Evolutionary conservation across 306 rosid genomes (phyloP).

Genomic region (Prunus kanzakura): DNA sequence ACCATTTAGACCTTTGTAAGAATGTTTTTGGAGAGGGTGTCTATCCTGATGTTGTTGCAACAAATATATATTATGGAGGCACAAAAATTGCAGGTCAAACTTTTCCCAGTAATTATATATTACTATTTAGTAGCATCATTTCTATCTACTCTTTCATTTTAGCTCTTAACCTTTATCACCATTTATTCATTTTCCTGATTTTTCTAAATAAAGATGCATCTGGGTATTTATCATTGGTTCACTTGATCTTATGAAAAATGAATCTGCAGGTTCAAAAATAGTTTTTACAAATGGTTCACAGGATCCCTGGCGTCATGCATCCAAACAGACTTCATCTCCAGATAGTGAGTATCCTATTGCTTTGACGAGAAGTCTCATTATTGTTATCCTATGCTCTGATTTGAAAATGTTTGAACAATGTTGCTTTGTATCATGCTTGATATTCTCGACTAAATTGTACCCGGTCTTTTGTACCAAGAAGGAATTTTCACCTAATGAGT

Average conservation of each 20-base stretch:
- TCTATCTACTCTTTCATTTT: not conserved
- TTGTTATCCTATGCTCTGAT: not conserved
- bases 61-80: conserved; percentile 94
- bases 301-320: conserved; percentile 98
- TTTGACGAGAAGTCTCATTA: not conserved
- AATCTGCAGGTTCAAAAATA: conserved; percentile 75
- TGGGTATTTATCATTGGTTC: not conserved
- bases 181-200: not conserved
- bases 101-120: not conserved
- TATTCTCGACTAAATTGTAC: not conserved
- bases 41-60: conserved; percentile 73
- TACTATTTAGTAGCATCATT: not conserved
- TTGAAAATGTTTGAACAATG: not conserved
- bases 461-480: not conserved
- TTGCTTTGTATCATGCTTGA: not conserved
- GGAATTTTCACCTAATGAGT: not conserved
- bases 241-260: conserved; percentile 24
- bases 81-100: conserved; percentile 71
- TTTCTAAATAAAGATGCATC: not conserved
- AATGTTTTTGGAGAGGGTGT: conserved; percentile 85
- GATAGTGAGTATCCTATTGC: conserved; percentile 59
- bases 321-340: conserved; percentile 76
- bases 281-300: conserved; percentile 89
- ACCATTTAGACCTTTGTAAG: conserved; percentile 93
- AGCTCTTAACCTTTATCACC: not conserved